Evolutionary conservation across 371 early-diverging fungal species (phyloP).

Genomic region (Mortierella sp.): DNA sequence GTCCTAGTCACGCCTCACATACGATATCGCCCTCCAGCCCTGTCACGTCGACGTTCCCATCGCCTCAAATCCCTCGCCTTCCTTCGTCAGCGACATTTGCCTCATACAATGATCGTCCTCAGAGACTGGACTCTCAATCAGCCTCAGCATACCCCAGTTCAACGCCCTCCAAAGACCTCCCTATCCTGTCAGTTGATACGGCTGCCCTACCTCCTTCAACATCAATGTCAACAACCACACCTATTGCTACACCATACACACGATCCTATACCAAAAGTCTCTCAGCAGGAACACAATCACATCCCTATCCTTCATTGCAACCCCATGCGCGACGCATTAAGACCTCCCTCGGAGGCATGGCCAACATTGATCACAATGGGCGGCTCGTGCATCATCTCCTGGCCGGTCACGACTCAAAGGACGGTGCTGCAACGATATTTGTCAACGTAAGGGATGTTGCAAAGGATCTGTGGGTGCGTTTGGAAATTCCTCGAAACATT

Average conservation of each 20-base stretch:
- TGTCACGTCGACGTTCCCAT: constrained; percentile 18
- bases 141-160: background rate
- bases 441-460: constrained; percentile 45
- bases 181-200: constrained; percentile 9
- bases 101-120: constrained; percentile 12
- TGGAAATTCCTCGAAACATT: constrained; percentile 43
- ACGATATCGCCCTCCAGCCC: constrained; percentile 25
- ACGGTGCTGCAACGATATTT: constrained; percentile 23
- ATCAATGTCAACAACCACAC: background rate
- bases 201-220: background rate
- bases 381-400: constrained; percentile 21
- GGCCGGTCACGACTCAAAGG: constrained; percentile 19
- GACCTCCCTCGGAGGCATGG: constrained; percentile 35
- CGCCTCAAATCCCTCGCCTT: constrained; percentile 22
- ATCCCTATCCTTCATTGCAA: constrained; percentile 15
- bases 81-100: constrained; percentile 29
- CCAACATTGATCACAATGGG: constrained; percentile 33
- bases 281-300: constrained; percentile 14
- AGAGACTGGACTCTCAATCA: constrained; percentile 9
- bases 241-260: constrained; percentile 15
- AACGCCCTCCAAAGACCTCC: constrained; percentile 1
- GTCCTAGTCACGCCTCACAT: background rate
- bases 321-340: constrained; percentile 25
- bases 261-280: constrained; percentile 31
- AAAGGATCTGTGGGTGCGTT: constrained; percentile 42